Base-by-base conservation (phyloP, 331 rosid species). In the Phaseolus coccineus region DNA sequence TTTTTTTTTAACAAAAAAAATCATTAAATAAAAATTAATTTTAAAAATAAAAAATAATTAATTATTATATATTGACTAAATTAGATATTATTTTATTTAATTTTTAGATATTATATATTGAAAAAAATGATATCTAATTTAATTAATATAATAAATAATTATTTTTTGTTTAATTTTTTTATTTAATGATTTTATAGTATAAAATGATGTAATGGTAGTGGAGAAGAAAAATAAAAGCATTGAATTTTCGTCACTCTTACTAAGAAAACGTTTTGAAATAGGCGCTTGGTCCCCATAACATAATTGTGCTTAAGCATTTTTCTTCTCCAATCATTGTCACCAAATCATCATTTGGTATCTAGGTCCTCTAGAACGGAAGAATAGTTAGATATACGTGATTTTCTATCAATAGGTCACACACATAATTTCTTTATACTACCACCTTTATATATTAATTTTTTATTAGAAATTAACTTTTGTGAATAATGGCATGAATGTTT, bases 291-390 rank as follows among this genome's bases (percentile, higher is more conserved):
- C 11, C 33, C 33, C 57, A 71, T 71, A 16, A 39, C 57, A 71
- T 71, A 16, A 39, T 48, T 70, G 16, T 47, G 33, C 24, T 57
- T 58, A n/a, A 35, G 28, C 55, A n/a, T 77, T 65, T 52, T 65
- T 7, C 46, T 75, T 57, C 81, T 48, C 51, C 68, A 69, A 61
- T 82, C 76, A 81, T 68, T 57, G 4, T 25, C 72, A 63, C 39
- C 64, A 63, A 46, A 44, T 58, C 70, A 75, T 66, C 48, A 33
- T 64, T 75, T 57, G 65, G 24, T 63, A 75, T 69, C 47, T 67
- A 74, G 72, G 31, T n/a, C 28, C 13, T 71, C 73, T 62, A 71
- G 65, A 71, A 59, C 51, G 73, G 67, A 37, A 16, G 73, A 80
- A 72, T 50, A 4, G 28, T 69, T 22, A 78, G 59, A 66, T 44